Conservation (phyloP, 495 filamentous ascomycete species). For the Neurospora intermedia region DNA sequence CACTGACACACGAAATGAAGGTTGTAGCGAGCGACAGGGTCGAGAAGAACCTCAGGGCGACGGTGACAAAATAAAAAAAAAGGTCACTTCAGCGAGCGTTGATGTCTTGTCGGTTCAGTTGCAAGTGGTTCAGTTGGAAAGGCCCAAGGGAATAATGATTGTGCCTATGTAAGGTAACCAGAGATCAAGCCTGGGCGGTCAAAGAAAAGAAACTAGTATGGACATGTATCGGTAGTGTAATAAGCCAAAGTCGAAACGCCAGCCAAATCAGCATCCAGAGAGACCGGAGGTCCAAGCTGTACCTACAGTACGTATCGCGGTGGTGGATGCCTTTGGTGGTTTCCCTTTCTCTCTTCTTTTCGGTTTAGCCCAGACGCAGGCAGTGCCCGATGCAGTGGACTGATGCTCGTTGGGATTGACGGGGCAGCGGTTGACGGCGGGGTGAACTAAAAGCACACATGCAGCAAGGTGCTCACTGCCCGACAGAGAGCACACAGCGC, state of each 20-base stretch:
- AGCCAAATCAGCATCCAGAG: not conserved
- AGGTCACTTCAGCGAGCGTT: not conserved
- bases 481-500: not conserved
- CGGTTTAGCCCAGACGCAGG: not conserved
- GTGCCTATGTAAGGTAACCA: not conserved
- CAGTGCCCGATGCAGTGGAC: not conserved
- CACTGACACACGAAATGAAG: not conserved
- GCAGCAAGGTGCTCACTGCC: not conserved
- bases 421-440: not conserved
- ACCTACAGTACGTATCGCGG: not conserved
- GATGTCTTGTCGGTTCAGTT: not conserved
- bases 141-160: not conserved
- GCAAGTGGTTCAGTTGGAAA: not conserved
- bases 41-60: not conserved
- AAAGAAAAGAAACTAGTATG: not conserved
- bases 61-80: not conserved
- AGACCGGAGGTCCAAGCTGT: not conserved
- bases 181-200: not conserved
- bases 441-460: not conserved
- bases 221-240: not conserved
- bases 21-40: not conserved
- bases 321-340: not conserved
- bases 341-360: not conserved
- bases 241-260: not conserved
- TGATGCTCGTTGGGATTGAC: not conserved